Conservation (phyloP, 306 rosid genomes). For the Trichosanthes cucumerina region DNA sequence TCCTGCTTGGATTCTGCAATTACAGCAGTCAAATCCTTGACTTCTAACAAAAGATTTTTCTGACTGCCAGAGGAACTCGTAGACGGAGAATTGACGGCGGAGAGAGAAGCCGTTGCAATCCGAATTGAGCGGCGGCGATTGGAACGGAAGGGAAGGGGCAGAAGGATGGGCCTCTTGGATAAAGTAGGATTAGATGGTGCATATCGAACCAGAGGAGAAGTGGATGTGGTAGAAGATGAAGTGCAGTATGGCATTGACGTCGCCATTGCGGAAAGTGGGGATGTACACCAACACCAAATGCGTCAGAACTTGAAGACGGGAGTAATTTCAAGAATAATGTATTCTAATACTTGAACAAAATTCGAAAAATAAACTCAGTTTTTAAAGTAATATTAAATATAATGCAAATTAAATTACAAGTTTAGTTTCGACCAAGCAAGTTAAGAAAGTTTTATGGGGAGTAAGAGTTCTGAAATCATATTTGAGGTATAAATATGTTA, state of each 20-base stretch:
- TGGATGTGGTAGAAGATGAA: constrained; percentile 6
- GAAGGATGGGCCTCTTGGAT: constrained; percentile 10
- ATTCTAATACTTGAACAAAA: too few species aligned
- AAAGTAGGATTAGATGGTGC: constrained; percentile 12
- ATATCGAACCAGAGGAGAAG: neutral
- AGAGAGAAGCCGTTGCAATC: constrained; percentile 15
- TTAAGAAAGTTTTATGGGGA: too few species aligned
- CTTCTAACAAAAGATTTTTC: constrained; percentile 57
- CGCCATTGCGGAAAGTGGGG: constrained; percentile 1
- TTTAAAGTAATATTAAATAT: too few species aligned
- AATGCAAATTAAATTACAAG: too few species aligned
- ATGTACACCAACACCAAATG: neutral
- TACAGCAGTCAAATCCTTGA: constrained; percentile 61
- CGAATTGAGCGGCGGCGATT: constrained; percentile 8
- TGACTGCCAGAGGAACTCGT: constrained; percentile 7
- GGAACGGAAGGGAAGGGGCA: constrained; percentile 13
- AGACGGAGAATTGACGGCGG: constrained; percentile 21
- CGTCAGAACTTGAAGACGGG: neutral
- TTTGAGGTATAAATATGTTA: too few species aligned
- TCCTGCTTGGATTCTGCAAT: constrained; percentile 46
- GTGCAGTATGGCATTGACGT: constrained; percentile 4
- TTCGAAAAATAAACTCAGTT: too few species aligned
- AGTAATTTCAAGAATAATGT: neutral
- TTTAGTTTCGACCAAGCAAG: too few species aligned
- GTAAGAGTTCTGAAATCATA: too few species aligned